phyloP scores from a whole-genome alignment of 2,329 filamentous ascomycete genomes.

The Plenodomus biglobosus region DNA sequence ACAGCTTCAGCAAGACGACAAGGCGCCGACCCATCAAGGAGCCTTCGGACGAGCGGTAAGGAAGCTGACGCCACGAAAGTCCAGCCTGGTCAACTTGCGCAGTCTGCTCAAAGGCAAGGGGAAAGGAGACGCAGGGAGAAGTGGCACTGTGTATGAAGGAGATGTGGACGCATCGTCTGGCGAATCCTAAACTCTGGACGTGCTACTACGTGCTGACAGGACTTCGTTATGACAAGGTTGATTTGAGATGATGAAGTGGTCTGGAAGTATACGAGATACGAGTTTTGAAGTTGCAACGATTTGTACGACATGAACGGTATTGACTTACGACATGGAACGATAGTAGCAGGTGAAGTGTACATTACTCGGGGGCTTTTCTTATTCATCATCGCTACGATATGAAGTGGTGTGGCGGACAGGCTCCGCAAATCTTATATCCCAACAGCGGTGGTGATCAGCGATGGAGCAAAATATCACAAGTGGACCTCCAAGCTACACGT shows the following conservation, averaged over 20 bases:
- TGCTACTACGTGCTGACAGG: not conserved
- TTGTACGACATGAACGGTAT: conserved; percentile 4
- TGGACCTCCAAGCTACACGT: too few species aligned
- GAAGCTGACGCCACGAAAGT: conserved; percentile 40
- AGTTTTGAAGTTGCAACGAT: not conserved
- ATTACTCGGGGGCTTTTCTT: not conserved
- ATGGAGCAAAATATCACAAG: not conserved
- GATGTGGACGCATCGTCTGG: conserved; percentile 10
- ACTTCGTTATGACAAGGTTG: not conserved
- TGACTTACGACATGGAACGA: conserved; percentile 1
- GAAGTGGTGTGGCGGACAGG: too few species aligned
- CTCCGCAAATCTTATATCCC: too few species aligned
- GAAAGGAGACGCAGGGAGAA: conserved; percentile 18
- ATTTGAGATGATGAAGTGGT: not conserved
- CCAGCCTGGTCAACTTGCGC: conserved; percentile 38
- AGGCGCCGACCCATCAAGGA: conserved; percentile 14
- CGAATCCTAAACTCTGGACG: not conserved
- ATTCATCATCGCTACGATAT: not conserved
- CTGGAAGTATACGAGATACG: not conserved
- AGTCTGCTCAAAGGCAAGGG: conserved; percentile 40
- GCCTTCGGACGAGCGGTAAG: conserved; percentile 35
- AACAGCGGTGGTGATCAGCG: too few species aligned
- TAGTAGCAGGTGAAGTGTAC: not conserved
- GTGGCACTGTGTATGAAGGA: conserved; percentile 1
- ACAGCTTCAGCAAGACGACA: conserved; percentile 26